A percentile compares a stretch with the other conserved stretches of the same genome.
Conservation (phyloP, 2,329 filamentous ascomycete genomes). For the Monosporascus sp. region DNA sequence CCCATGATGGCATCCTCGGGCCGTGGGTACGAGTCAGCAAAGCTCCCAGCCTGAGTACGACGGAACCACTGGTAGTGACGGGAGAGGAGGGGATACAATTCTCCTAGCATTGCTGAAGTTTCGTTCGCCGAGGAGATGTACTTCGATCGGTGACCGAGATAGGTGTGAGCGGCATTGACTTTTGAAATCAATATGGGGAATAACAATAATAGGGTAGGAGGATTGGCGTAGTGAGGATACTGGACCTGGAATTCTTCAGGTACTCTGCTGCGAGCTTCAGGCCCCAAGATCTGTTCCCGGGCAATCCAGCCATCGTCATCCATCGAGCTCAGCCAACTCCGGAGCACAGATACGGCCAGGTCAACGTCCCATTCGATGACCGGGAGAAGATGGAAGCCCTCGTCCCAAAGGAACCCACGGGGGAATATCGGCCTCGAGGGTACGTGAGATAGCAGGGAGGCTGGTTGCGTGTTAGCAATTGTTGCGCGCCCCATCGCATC, state of each 20-base stretch:
- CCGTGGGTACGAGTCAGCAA: constrained; percentile 81
- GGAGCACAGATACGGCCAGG: constrained; percentile 73
- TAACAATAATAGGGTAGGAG: constrained; percentile 91
- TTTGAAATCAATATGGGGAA: constrained; percentile 82
- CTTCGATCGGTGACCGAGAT: constrained; percentile 80
- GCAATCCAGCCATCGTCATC: constrained; percentile 94
- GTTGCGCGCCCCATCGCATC: constrained; percentile 63
- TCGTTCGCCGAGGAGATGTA: constrained; percentile 58
- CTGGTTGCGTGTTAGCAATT: constrained; percentile 67
- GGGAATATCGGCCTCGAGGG: constrained; percentile 91
- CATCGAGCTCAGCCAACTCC: constrained; percentile 89
- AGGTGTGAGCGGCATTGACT: constrained; percentile 94
- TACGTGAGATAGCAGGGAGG: constrained; percentile 79
- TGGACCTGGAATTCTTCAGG: constrained; percentile 89
- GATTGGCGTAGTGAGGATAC: constrained; percentile 94
- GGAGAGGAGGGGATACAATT: constrained; percentile 60
- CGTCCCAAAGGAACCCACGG: constrained; percentile 89
- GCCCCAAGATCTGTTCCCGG: constrained; percentile 84
- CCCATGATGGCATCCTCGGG: constrained; percentile 75
- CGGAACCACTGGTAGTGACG: constrained; percentile 91
- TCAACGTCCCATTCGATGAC: constrained; percentile 89
- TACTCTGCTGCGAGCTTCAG: constrained; percentile 86
- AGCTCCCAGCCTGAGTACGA: constrained; percentile 77
- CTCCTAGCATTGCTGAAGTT: neutral
- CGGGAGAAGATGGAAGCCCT: constrained; percentile 85